Evolutionary conservation across 208 protist species (phyloP).

Genomic region (Novymonas esmeraldas): DNA sequence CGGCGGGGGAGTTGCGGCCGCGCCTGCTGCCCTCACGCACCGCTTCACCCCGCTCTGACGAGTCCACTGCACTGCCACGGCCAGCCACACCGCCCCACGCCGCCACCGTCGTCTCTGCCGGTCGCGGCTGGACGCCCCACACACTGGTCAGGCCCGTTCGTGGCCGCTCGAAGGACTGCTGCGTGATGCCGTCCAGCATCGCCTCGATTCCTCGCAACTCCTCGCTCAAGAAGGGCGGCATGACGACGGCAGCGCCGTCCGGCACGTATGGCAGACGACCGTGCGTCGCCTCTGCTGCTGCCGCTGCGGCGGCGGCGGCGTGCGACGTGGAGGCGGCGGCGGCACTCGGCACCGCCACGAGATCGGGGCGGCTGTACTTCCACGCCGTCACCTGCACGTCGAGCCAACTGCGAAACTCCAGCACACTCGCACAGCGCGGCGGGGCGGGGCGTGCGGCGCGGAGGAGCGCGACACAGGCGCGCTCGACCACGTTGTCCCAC

Average conservation of each 20-base stretch:
- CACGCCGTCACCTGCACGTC: slow-evolving; percentile 69
- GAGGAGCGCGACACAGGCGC: slow-evolving; percentile 63
- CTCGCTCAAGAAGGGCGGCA: slow-evolving; percentile 80
- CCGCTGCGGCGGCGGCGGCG: neutral
- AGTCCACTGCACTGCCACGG: too few species aligned
- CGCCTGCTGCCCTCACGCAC: neutral
- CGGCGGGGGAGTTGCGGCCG: neutral
- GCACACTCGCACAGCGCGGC: slow-evolving; percentile 41
- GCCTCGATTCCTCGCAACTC: slow-evolving; percentile 67
- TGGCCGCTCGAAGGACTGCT: slow-evolving; percentile 63
- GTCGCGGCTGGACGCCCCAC: slow-evolving; percentile 10
- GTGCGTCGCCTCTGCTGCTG: neutral
- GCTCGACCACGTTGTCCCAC: slow-evolving; percentile 80
- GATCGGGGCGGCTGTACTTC: slow-evolving; percentile 59
- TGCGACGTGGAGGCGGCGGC: neutral
- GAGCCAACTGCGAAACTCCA: slow-evolving; percentile 86
- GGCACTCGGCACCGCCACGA: slow-evolving; percentile 14
- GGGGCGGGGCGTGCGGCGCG: slow-evolving; percentile 61
- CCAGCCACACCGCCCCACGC: neutral
- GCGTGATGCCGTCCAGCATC: slow-evolving; percentile 68
- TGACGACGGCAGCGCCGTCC: slow-evolving; percentile 35
- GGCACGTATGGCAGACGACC: slow-evolving; percentile 22
- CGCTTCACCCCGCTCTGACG: too few species aligned
- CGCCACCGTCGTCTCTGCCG: neutral
- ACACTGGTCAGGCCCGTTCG: slow-evolving; percentile 20